These are phyloP conservation scores for Puccinia hordei DNA, from an alignment of 1,284 basidiomycete species.

Conservation along the genomic window DNA sequence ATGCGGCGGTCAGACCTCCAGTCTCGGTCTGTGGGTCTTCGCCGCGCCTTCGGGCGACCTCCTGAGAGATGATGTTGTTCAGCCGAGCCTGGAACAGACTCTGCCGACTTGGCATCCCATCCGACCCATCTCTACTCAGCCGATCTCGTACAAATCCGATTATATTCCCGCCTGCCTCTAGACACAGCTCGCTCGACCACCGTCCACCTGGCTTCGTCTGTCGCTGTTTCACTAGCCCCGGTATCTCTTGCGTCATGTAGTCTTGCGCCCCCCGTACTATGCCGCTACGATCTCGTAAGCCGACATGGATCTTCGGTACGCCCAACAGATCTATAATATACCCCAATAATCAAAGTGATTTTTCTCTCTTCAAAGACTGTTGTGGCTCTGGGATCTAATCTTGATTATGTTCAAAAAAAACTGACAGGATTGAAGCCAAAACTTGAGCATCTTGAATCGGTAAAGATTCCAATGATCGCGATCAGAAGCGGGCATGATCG, in stretches of 20 bases:
- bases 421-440: conserved; percentile 49
- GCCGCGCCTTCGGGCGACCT: not conserved
- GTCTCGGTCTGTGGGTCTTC: not conserved
- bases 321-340: conserved; percentile 28
- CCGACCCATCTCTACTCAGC: not conserved
- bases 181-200: conserved; percentile 25
- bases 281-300: conserved; percentile 25
- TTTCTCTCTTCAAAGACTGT: not conserved
- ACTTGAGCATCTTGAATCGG: conserved; percentile 43
- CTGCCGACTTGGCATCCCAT: not conserved
- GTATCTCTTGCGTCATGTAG: conserved; percentile 14
- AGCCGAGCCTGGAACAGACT: not conserved
- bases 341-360: not conserved
- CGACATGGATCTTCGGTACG: conserved; percentile 25
- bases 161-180: conserved; percentile 1
- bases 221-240: not conserved
- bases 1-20: not conserved
- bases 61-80: not conserved
- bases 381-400: no score
- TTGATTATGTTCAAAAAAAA: not conserved
- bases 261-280: not conserved
- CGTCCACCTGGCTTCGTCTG: not conserved
- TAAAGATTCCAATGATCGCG: conserved; percentile 14
- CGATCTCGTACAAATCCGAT: not conserved
- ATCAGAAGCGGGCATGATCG: not conserved